Conservation (phyloP, 1,284 basidiomycete species). For the Pascua sp. region DNA sequence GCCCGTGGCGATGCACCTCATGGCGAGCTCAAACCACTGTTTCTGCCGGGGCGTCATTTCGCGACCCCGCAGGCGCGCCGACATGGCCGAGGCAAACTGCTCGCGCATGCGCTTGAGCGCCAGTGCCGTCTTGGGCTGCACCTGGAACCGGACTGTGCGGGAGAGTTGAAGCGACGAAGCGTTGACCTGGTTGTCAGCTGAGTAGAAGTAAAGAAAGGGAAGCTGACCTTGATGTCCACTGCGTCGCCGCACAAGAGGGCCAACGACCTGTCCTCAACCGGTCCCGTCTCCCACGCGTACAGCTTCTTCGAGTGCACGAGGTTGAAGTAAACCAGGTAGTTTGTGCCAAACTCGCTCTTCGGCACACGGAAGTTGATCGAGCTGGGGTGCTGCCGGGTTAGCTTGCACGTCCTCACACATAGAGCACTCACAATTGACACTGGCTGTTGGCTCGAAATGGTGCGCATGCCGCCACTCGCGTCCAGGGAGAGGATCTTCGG, state of each 20-base stretch:
- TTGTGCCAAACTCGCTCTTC: constrained; percentile 66
- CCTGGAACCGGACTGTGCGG: constrained; percentile 73
- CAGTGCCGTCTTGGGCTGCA: constrained; percentile 67
- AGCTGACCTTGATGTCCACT: constrained; percentile 73
- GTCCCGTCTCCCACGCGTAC: constrained; percentile 95
- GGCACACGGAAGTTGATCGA: constrained; percentile 76
- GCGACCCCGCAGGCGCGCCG: constrained; percentile 59
- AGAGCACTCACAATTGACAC: constrained; percentile 50
- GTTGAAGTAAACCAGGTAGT: constrained; percentile 81
- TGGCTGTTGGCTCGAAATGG: constrained; percentile 80
- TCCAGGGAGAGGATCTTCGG: constrained; percentile 79
- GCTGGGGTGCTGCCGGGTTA: constrained; percentile 90
- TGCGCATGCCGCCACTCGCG: constrained; percentile 61
- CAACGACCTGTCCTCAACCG: constrained; percentile 79
- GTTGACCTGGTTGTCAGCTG: constrained; percentile 56
- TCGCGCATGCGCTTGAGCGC: constrained; percentile 77
- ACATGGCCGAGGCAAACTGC: constrained; percentile 63
- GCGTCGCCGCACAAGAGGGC: constrained; percentile 81
- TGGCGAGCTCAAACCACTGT: constrained; percentile 67
- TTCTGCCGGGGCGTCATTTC: constrained; percentile 60
- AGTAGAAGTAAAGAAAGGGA: constrained; percentile 11
- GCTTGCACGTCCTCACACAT: constrained; percentile 54
- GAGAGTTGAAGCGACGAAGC: constrained; percentile 75
- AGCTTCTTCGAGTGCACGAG: constrained; percentile 63
- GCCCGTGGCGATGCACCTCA: constrained; percentile 52